These are phyloP conservation scores for Solanum raphanifolium DNA, from an alignment of 257 asterid genomes.

Conservation along the genomic window DNA sequence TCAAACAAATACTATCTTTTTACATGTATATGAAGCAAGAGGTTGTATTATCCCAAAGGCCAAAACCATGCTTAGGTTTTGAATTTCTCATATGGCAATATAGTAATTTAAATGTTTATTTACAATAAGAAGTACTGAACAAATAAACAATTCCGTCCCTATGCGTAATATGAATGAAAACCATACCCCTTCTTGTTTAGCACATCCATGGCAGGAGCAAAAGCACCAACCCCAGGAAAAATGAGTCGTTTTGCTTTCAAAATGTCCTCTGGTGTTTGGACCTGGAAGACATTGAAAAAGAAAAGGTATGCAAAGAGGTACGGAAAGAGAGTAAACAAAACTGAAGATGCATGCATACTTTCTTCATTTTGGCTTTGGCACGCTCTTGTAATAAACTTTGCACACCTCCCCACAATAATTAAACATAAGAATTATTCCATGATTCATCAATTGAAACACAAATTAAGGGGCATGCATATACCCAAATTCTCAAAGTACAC, in stretches of 20 bases:
- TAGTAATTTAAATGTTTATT: background rate
- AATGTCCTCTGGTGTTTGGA: slow-evolving; percentile 74
- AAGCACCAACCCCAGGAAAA: slow-evolving; percentile 98
- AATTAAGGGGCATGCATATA: background rate
- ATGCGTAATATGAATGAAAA: background rate
- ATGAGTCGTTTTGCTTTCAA: slow-evolving; percentile 72
- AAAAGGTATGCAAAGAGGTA: background rate
- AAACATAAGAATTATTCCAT: background rate
- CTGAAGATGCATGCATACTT: background rate
- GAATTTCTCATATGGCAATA: background rate
- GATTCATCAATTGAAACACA: background rate
- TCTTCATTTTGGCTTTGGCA: background rate
- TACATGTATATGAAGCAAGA: background rate
- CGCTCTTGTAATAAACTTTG: background rate
- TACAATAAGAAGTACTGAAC: background rate
- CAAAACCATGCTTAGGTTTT: background rate
- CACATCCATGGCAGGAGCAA: slow-evolving; percentile 96
- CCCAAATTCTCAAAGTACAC: background rate
- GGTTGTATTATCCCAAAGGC: background rate
- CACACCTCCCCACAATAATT: background rate
- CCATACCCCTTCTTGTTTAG: slow-evolving; percentile 63
- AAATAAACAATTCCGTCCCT: background rate
- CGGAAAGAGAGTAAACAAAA: background rate
- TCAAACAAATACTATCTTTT: background rate
- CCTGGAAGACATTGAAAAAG: slow-evolving; percentile 31